These are phyloP conservation scores for Dioszegia hungarica DNA, from an alignment of 768 basidiomycete species.

Conservation along the genomic window DNA sequence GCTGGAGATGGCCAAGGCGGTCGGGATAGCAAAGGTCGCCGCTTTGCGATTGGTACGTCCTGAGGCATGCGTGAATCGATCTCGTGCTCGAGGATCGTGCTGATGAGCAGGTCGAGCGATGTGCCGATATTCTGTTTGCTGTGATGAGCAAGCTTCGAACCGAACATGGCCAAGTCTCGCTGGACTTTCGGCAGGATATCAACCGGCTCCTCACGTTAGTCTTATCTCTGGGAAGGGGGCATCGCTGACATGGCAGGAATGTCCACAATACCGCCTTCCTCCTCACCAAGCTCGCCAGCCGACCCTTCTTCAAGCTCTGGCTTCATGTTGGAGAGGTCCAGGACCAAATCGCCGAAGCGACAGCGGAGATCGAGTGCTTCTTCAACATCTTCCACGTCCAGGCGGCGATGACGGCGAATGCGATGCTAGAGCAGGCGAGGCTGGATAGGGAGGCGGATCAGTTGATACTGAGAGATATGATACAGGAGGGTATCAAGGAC, in stretches of 20 bases:
- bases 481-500: constrained; percentile 59
- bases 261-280: constrained; percentile 49
- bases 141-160: constrained; percentile 23
- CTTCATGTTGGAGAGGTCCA: constrained; percentile 67
- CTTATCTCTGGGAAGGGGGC: neutral
- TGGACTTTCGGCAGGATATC: constrained; percentile 23
- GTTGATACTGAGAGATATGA: constrained; percentile 58
- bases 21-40: constrained; percentile 26
- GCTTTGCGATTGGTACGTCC: constrained; percentile 24
- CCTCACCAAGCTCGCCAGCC: constrained; percentile 58
- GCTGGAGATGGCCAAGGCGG: constrained; percentile 20
- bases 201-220: constrained; percentile 18
- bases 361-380: constrained; percentile 57
- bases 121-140: constrained; percentile 26
- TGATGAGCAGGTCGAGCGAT: constrained; percentile 24
- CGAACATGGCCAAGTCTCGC: constrained; percentile 18
- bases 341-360: constrained; percentile 56
- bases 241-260: constrained; percentile 9
- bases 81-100: no score
- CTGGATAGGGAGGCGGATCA: constrained; percentile 57
- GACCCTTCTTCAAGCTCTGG: constrained; percentile 74
- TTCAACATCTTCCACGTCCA: constrained; percentile 55
- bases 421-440: constrained; percentile 51
- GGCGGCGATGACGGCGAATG: constrained; percentile 28
- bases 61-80: no score